Evolutionary conservation across 2,329 filamentous ascomycete genomes (phyloP).

Genomic region (Hyphodiscus sp.): DNA sequence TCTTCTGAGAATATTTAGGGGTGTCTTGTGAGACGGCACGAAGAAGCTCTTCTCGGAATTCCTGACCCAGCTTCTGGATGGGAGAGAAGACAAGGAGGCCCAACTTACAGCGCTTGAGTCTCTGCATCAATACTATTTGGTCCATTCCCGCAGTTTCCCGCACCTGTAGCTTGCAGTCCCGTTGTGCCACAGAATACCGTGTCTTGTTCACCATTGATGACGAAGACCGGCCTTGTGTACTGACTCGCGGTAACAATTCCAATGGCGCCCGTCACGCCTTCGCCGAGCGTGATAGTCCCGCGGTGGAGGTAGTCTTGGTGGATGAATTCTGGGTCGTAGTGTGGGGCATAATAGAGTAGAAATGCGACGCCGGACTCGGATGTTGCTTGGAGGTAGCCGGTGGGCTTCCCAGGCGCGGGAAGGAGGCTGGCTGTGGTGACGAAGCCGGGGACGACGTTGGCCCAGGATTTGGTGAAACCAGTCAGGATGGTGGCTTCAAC

Average conservation of each 20-base stretch:
- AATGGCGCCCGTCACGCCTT: constrained; percentile 7
- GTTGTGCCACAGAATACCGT: constrained; percentile 10
- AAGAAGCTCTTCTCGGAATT: no score
- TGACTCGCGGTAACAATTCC: background rate
- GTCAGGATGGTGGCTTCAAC: constrained; percentile 25
- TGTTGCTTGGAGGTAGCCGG: constrained; percentile 12
- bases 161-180: constrained; percentile 1
- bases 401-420: background rate
- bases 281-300: constrained; percentile 17
- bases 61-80: no score
- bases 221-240: constrained; percentile 11
- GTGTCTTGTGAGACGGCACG: no score
- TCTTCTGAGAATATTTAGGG: no score
- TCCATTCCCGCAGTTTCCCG: constrained; percentile 8
- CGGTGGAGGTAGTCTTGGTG: constrained; percentile 6
- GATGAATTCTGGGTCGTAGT: constrained; percentile 6
- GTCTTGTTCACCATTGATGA: constrained; percentile 13
- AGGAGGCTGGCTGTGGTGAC: constrained; percentile 1
- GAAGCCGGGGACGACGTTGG: background rate
- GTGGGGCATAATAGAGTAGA: constrained; percentile 6
- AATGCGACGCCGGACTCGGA: background rate
- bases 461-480: constrained; percentile 13
- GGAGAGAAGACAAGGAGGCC: no score
- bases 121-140: constrained; percentile 5
- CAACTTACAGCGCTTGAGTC: constrained; percentile 4